These are phyloP conservation scores for Chalaropsis thielavioides DNA, from an alignment of 2,329 filamentous ascomycete species.

Conservation along the genomic window DNA sequence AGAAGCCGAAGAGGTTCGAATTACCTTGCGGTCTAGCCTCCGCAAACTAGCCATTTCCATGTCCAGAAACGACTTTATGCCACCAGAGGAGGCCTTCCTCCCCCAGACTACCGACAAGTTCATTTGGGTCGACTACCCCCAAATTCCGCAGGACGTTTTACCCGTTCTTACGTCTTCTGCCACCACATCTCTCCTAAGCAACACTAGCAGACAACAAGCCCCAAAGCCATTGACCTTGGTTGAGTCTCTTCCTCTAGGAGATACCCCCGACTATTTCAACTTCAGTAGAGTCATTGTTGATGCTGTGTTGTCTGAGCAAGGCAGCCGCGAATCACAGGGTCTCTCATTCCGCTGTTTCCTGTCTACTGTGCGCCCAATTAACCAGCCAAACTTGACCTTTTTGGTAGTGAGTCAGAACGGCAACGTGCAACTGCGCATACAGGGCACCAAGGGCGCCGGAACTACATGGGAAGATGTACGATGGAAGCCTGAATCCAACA, in stretches of 20 bases:
- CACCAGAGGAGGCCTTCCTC: conserved; percentile 52
- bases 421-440: conserved; percentile 59
- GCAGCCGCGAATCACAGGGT: conserved; percentile 49
- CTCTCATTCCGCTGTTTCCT: conserved; percentile 60
- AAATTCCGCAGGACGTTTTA: conserved; percentile 55
- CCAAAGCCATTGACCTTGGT: conserved; percentile 36
- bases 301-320: conserved; percentile 55
- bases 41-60: conserved; percentile 67
- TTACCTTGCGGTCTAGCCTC: conserved; percentile 48
- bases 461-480: conserved; percentile 69
- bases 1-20: conserved; percentile 40
- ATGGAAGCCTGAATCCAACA: conserved; percentile 56
- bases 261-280: conserved; percentile 58
- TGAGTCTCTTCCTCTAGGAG: conserved; percentile 61
- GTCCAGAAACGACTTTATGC: conserved; percentile 67
- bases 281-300: conserved; percentile 67
- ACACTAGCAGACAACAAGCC: conserved; percentile 32
- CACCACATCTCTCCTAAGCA: conserved; percentile 32
- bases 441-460: conserved; percentile 50
- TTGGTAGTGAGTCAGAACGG: conserved; percentile 68
- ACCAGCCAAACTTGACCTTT: conserved; percentile 55
- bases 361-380: conserved; percentile 56
- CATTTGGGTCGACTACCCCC: conserved; percentile 69
- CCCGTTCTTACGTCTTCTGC: conserved; percentile 43
- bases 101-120: conserved; percentile 65